Base-by-base conservation (phyloP, 176 grass and related monocot genomes). In the Ampelocalamus luodianensis region DNA sequence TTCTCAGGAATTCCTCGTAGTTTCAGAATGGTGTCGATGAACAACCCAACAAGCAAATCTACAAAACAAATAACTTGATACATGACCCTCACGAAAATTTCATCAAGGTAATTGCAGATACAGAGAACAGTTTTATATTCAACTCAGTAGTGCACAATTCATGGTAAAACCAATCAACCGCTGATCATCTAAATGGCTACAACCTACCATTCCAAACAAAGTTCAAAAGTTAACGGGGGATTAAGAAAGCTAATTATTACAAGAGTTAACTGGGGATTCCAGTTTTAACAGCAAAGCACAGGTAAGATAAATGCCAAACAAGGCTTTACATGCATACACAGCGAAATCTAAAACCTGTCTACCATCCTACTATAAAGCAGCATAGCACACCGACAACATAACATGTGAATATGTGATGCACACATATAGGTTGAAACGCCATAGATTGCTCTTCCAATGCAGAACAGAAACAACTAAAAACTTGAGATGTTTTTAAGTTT, bases 1-100 rank as follows among this genome's bases (percentile, higher is more conserved):
- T 87, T 87, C 44, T 89, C 88, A 62, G 88, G 96, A 43, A 98
- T 76, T 22, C 91, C 87, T 22, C 91, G 83, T 26, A 92, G 68
- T 77, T 90, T 89, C 42, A 93, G 83, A 82, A 98, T 89, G 38
- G 53, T 80, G 65, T 98, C 78, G 1, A 98, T 88, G 78, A 95
- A 93, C 27, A 85, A 59, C 10, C 96, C 96, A 53, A 95, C 89
- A 22, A 98, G 88, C 74, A 98, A 92, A 95, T 98, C 96, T 98
- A 88, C 70, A 66, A 65, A 54, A 27, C 23, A 67, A 82, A 68
- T 22, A 66, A 64, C 22, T 43, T 22, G 10, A 77, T 48, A 62
- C 27, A 81, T 22, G 37, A 45, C 8, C 66, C 72, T 65, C 50
- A 32, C 2, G 0, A 32, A 54, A 65, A 56, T 8, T 65, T 15